Evolutionary conservation across 2,329 filamentous ascomycete genomes (phyloP).

Genomic region (Curvularia eragrostidis): DNA sequence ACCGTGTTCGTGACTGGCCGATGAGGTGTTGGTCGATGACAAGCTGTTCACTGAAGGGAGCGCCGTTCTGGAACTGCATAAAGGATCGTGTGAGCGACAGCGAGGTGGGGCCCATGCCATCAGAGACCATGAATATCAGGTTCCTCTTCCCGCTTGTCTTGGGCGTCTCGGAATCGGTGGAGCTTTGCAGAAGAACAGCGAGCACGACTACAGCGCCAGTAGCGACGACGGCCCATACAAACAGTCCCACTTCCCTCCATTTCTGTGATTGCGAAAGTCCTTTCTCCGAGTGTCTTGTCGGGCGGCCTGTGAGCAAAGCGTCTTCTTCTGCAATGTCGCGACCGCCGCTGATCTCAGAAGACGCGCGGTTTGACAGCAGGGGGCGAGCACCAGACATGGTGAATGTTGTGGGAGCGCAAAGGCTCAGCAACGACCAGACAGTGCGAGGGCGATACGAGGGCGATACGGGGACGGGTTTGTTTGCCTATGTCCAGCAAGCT

Average conservation of each 20-base stretch:
- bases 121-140: slow-evolving; percentile 98
- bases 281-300: slow-evolving; percentile 33
- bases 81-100: slow-evolving; percentile 86
- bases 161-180: slow-evolving; percentile 35
- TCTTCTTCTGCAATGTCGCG: slow-evolving; percentile 67
- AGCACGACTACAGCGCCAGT: slow-evolving; percentile 80
- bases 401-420: background rate
- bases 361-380: slow-evolving; percentile 61
- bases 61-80: slow-evolving; percentile 75
- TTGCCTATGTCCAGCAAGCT: slow-evolving; percentile 5
- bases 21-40: slow-evolving; percentile 87
- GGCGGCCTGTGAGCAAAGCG: slow-evolving; percentile 65
- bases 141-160: slow-evolving; percentile 75
- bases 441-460: slow-evolving; percentile 15
- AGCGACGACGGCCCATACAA: slow-evolving; percentile 82
- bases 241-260: slow-evolving; percentile 77
- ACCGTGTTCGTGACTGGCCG: slow-evolving; percentile 86
- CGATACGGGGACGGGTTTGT: slow-evolving; percentile 19
- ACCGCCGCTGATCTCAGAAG: slow-evolving; percentile 63
- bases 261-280: slow-evolving; percentile 55
- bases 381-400: slow-evolving; percentile 58
- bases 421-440: background rate
- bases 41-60: slow-evolving; percentile 78
- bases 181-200: slow-evolving; percentile 78
- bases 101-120: slow-evolving; percentile 96